A percentile compares a stretch with the other conserved stretches of the same genome.
phyloP scores from a whole-genome alignment of 2,329 filamentous ascomycete species.

The Elsinoe batatas region DNA sequence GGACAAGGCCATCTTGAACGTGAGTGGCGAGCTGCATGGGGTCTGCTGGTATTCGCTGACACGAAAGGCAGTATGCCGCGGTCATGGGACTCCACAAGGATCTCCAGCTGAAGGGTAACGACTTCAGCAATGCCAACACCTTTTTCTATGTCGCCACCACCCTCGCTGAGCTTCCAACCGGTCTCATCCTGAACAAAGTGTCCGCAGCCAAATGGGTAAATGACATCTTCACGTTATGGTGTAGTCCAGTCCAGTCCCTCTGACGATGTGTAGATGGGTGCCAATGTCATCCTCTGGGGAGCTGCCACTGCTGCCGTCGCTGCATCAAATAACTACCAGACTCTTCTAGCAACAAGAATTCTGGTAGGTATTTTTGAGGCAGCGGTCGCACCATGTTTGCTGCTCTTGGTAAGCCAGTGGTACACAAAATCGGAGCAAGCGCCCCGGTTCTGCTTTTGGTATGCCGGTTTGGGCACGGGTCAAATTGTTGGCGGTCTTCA shows the following conservation, averaged over 20 bases:
- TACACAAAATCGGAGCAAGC: slow-evolving; percentile 51
- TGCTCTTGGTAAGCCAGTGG: slow-evolving; percentile 58
- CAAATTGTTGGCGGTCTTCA: slow-evolving; percentile 61
- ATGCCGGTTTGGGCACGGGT: slow-evolving; percentile 65
- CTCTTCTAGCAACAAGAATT: slow-evolving; percentile 50
- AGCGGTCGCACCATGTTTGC: slow-evolving; percentile 55
- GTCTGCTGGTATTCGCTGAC: not conserved
- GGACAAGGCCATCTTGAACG: slow-evolving; percentile 55
- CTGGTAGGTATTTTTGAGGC: slow-evolving; percentile 61
- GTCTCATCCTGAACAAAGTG: slow-evolving; percentile 45
- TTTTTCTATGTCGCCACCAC: slow-evolving; percentile 54
- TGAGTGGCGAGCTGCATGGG: slow-evolving; percentile 28
- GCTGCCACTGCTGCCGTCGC: slow-evolving; percentile 49
- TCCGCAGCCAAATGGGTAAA: slow-evolving; percentile 45
- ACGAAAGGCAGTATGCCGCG: slow-evolving; percentile 45
- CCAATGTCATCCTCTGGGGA: slow-evolving; percentile 56
- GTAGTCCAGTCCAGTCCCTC: slow-evolving; percentile 14
- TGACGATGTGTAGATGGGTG: slow-evolving; percentile 30
- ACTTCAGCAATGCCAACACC: slow-evolving; percentile 54
- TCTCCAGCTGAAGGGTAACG: slow-evolving; percentile 46
- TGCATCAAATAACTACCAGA: slow-evolving; percentile 48
- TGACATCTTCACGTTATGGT: not conserved
- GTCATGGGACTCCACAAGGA: slow-evolving; percentile 54
- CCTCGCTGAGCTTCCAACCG: slow-evolving; percentile 51
- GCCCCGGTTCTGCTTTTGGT: slow-evolving; percentile 29